Base-by-base conservation (phyloP, 768 basidiomycete genomes). In the Macrolepiota fuliginosa region DNA sequence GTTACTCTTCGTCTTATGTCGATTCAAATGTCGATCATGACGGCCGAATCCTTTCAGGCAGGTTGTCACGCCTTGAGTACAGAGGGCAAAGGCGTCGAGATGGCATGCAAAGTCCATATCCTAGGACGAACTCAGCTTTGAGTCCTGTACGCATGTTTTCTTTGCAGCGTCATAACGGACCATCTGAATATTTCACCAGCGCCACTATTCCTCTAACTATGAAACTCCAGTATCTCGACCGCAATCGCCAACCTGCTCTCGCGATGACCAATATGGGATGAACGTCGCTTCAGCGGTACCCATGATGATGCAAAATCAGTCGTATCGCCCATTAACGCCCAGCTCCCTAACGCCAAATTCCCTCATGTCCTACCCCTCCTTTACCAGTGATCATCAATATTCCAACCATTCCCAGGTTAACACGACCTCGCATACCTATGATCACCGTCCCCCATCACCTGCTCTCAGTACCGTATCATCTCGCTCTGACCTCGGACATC, bases 401-500 rank as follows among this genome's bases (percentile, higher is more conserved):
- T 71, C 77, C 46, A 70, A 76, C 10, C 82, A 84, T 66, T 79
- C 83, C 42, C 76, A 82, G 56, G 79, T 81, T 7, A 71, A 73
- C 22, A 81, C 79, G 7, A 73, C 73, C 37, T 77, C 79, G 45
- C 76, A 68, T 35, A 64, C 69, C 13, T 63, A 67, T 10, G 69
- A 82, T 63, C 81, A 79, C 6, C 83, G 85, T 51, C 80, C 84
- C 17, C 76, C 80, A 6, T 90, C 90, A 0, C 89, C 90, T 1
- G 81, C 87, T 1, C 74, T 82, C 40, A 90, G 88, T 69, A 77
- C 79, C 24, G 78, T 70, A 6, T 85, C 86, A 1, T 86, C 84
- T 11, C 75, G 80, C 53, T 84, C 86, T 77, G 79, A 37, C 70
- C 67, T n/a, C 61, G 61, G 46, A 37, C 65, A 47, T 68, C 72